Base-by-base conservation (phyloP, 768 basidiomycete species). In the Harrya chromipes region DNA sequence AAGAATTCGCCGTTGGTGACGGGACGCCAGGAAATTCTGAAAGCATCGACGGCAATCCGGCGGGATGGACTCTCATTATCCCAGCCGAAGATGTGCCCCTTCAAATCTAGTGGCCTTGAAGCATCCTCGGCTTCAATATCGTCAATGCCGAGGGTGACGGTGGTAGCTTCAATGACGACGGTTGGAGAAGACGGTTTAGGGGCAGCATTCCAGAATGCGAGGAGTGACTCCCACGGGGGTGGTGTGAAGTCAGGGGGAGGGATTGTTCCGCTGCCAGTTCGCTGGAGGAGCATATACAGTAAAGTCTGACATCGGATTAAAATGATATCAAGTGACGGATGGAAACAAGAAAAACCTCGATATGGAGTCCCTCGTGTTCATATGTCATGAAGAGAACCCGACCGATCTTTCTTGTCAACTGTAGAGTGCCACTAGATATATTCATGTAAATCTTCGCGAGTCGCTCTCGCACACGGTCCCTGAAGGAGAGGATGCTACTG, bases 261-360 rank as follows among this genome's bases (percentile, higher is more conserved):
- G 35, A 89, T 74, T 3, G 91, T 90, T 4, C 89, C 87, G 0
- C 73, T 80, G 34, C 87, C 88, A 16, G 87, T 81, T 40, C 83
- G 79, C 64, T 93, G 95, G 4, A 94, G 63, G 11, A 95, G 81
- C 92, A 97, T 97, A 68, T 97, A 98, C 4, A 98, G 74, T 21
- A 98, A 74, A 0, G 97, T 99, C 77, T 82, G 35, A 37, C 21
- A 23, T 47, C 4, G 33, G 8, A 37, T 59, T 33, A 57, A 37
- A 38, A 52, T 20, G 20, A 50, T 4, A 37, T 31, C 43, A 20
- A 39, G 14, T 27, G 23, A 37, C 8, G 7, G 40, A 31, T 20
- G 6, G 21, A 40, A 41, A 46, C 2, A 16, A 21, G 47, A 60
- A 35, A 43, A 57, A 81, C 80, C 75, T 98, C 97, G 3, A 79